A percentile compares a stretch with the other conserved stretches of the same genome.
Evolutionary conservation across 371 early-diverging fungal genomes (phyloP).

Genomic region (Haplosporangium sp.): DNA sequence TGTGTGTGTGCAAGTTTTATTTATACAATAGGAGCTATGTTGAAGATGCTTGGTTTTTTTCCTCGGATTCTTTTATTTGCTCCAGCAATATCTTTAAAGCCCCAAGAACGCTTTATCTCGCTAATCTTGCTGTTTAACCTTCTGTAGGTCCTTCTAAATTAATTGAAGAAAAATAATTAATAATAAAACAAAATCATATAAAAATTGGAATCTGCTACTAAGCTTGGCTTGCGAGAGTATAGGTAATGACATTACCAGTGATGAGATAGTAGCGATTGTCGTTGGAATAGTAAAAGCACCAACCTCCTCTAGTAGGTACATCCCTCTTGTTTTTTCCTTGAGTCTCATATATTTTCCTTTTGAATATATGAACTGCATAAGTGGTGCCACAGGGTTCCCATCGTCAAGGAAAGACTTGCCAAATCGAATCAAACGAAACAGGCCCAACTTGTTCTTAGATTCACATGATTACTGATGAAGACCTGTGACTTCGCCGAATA

Average conservation of each 20-base stretch:
- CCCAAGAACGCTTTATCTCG: constrained; percentile 1
- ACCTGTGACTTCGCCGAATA: constrained; percentile 9
- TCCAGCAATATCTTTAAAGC: constrained; percentile 1
- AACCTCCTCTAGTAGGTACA: constrained; percentile 8
- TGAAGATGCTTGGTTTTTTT: background rate
- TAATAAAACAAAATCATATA: constrained; percentile 1
- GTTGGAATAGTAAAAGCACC: constrained; percentile 4
- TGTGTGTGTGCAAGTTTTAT: too few species aligned
- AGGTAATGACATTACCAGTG: background rate
- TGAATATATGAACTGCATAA: constrained; percentile 1
- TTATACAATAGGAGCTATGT: too few species aligned
- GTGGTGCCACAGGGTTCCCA: background rate
- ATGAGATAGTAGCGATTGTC: background rate
- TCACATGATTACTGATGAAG: background rate
- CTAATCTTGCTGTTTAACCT: background rate
- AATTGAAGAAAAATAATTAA: background rate
- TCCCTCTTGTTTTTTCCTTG: constrained; percentile 3
- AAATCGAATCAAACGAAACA: constrained; percentile 2
- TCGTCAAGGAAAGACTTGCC: constrained; percentile 8
- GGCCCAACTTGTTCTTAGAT: background rate
- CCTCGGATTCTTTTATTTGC: background rate
- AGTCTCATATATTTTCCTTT: constrained; percentile 3
- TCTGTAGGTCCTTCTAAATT: constrained; percentile 2
- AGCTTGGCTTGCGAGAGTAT: background rate
- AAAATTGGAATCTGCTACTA: background rate